Evolutionary conservation across 2,329 filamentous ascomycete species (phyloP), one percentile per base, ranked within the genome.

Genomic region (Chrysoporthe deuterocubensis): DNA sequence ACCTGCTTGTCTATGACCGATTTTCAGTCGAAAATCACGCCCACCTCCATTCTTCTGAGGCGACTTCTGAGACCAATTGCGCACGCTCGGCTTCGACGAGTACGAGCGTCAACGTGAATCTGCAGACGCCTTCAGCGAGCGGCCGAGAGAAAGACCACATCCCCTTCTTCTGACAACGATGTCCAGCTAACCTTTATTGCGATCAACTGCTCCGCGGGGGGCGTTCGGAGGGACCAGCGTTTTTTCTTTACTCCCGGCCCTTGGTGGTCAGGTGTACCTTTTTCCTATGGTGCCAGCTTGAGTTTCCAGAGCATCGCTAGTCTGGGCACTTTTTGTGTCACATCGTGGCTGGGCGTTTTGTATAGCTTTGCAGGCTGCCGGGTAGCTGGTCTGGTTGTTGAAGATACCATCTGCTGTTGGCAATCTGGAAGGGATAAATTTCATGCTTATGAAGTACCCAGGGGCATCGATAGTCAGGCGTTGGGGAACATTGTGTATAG

Each of bases 361-460:
- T 26, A 26, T 26, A 26, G 40, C 9, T 61, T 63, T 52, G 52
- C 54, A 65, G 50, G 40, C 46, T 65, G 46, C 26, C n/a, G 34
- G 62, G 52, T 44, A 59, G 62, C 42, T 44, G 16, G 26, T 48
- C 42, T 43, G 52, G 37, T 52, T 32, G 26, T 58, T 65, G 43
- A 54, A 65, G 54, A 66, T 64, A 65, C 59, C 62, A 68, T 61
- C 46, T 68, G 66, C 62, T 44, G n/a, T 65, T 57, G 42, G 59
- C 59, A 43, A 59, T 44, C 26, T 68, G 43, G 52, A 54, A 37
- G 26, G 43, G 43, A 50, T 64, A 64, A 59, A 44, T 42, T 32
- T 32, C 9, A 40, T 44, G 50, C 37, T 14, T 59, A 34, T 32
- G 32, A 18, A 37, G 37, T 43, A 52, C 11, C 43, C 5, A 48